Evolutionary conservation across 1,139 yeast genomes (phyloP).

Genomic region (Yamadazyma epiphylla): DNA sequence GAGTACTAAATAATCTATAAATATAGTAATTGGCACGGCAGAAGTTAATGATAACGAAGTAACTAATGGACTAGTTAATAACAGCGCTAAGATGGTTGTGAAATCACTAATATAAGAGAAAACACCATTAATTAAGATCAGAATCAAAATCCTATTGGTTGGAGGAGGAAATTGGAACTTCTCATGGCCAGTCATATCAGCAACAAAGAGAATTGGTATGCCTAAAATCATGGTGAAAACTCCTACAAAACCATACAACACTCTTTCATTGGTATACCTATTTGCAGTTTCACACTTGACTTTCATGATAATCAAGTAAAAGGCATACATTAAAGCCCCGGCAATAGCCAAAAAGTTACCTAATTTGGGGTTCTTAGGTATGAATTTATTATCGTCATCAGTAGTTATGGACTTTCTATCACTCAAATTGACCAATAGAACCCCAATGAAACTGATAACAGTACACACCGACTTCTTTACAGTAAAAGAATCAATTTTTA

Average conservation of each 20-base stretch:
- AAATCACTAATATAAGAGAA: constrained; percentile 49
- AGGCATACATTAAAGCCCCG: constrained; percentile 48
- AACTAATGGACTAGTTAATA: constrained; percentile 52
- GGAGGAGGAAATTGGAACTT: constrained; percentile 41
- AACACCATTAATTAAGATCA: constrained; percentile 40
- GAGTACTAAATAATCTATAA: constrained; percentile 38
- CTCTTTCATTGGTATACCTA: constrained; percentile 42
- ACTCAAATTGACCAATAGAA: constrained; percentile 42
- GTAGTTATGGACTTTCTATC: constrained; percentile 16
- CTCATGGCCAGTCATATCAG: constrained; percentile 35
- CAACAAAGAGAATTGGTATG: constrained; percentile 32
- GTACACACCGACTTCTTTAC: constrained; percentile 42
- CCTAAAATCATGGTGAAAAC: constrained; percentile 35
- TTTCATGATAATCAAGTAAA: constrained; percentile 42
- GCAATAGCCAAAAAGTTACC: constrained; percentile 45
- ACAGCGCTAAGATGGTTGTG: constrained; percentile 45
- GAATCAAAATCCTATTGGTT: constrained; percentile 23
- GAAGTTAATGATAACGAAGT: constrained; percentile 50
- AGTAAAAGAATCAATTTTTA: constrained; percentile 41
- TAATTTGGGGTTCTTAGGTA: constrained; percentile 37
- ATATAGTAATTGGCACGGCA: constrained; percentile 50
- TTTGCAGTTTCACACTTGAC: constrained; percentile 42
- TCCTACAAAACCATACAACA: constrained; percentile 48
- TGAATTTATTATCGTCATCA: constrained; percentile 18
- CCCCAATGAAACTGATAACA: constrained; percentile 43